Evolutionary conservation across 2,329 filamentous ascomycete species (phyloP).

Genomic region (Emericellopsis atlantica): DNA sequence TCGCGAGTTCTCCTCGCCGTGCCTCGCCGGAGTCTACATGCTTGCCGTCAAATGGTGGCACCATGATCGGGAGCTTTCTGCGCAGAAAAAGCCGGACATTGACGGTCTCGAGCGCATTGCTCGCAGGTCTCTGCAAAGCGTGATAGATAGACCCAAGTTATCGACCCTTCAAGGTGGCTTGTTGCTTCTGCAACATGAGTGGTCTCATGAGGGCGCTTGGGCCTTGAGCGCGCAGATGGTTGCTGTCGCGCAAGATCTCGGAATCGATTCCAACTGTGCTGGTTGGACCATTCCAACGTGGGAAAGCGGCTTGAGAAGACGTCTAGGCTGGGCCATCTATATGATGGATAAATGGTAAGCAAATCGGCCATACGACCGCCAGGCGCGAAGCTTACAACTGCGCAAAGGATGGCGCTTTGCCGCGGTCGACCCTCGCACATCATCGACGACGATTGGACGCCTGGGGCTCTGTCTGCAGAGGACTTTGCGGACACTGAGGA

Average conservation of each 20-base stretch:
- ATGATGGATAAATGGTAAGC: constrained; percentile 51
- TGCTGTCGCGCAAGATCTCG: constrained; percentile 36
- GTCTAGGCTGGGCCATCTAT: constrained; percentile 46
- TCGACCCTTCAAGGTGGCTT: constrained; percentile 15
- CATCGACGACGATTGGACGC: constrained; percentile 16
- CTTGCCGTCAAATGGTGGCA: constrained; percentile 32
- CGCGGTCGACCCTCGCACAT: constrained; percentile 15
- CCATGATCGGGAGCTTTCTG: constrained; percentile 22
- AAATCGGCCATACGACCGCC: constrained; percentile 1
- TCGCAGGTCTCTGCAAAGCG: constrained; percentile 11
- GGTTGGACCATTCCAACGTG: constrained; percentile 43
- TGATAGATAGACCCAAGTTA: constrained; percentile 16
- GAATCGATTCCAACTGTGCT: constrained; percentile 41
- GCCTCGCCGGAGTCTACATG: constrained; percentile 38
- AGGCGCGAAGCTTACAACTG: not conserved
- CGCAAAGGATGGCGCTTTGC: constrained; percentile 10
- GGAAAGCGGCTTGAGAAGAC: constrained; percentile 43
- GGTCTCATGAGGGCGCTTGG: constrained; percentile 5
- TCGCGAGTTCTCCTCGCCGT: constrained; percentile 34
- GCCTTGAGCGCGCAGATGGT: constrained; percentile 31
- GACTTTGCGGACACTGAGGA: constrained; percentile 19
- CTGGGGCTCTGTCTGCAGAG: constrained; percentile 11
- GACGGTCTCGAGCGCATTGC: constrained; percentile 11
- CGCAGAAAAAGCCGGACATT: constrained; percentile 12
- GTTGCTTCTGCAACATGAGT: constrained; percentile 13